Evolutionary conservation across 495 filamentous ascomycete species (phyloP).

Genomic region (Hypoxylon trugodes): DNA sequence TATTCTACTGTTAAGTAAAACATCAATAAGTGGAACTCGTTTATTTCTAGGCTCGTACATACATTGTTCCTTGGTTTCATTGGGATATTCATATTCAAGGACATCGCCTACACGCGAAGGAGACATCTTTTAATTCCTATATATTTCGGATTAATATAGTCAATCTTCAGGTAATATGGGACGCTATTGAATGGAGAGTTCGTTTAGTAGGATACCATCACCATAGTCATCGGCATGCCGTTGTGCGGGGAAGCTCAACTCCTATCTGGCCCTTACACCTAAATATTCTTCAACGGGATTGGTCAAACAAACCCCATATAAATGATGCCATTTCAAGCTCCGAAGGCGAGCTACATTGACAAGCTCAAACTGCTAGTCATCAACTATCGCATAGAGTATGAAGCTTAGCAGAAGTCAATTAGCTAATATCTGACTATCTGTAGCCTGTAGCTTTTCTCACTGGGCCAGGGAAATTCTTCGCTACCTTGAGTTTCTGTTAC

Average conservation of each 20-base stretch:
- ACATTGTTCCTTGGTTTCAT: slow-evolving; percentile 27
- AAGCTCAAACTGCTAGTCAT: background rate
- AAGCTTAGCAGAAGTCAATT: too few species aligned
- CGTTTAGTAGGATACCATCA: background rate
- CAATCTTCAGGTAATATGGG: too few species aligned
- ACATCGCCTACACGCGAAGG: slow-evolving; percentile 7
- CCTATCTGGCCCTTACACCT: background rate
- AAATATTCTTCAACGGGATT: slow-evolving; percentile 5
- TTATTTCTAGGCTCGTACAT: background rate
- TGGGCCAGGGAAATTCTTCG: too few species aligned
- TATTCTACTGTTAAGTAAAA: slow-evolving; percentile 37
- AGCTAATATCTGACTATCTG: too few species aligned
- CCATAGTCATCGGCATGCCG: background rate
- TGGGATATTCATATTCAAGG: slow-evolving; percentile 26
- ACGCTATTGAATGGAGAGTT: background rate
- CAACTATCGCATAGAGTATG: too few species aligned
- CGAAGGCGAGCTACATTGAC: slow-evolving; percentile 12
- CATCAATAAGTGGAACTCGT: background rate
- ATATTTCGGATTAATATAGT: too few species aligned
- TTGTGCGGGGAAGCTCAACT: slow-evolving; percentile 25
- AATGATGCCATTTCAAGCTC: slow-evolving; percentile 31
- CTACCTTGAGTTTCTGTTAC: too few species aligned
- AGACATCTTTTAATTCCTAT: too few species aligned
- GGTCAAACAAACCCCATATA: background rate
- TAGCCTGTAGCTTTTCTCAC: too few species aligned